Base-by-base conservation (phyloP, 352 stramenopile genomes). In the Globisporangium cystogenes region DNA sequence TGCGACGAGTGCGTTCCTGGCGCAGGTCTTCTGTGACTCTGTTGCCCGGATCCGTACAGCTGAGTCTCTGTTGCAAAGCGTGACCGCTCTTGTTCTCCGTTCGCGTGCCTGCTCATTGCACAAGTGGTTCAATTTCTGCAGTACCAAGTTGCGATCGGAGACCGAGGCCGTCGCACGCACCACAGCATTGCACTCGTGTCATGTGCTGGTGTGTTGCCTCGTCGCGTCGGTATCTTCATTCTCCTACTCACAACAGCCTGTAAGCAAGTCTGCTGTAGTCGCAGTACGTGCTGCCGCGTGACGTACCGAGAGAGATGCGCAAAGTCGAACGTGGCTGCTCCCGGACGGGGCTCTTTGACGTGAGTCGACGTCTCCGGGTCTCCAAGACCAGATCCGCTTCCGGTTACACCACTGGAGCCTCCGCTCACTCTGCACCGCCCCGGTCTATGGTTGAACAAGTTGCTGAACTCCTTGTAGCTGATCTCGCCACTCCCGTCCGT, bases 391-490 rank as follows among this genome's bases (percentile, higher is more conserved):
- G 31, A 14, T 27, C 16, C 27, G 36, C 12, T 24, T 20, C 12
- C 24, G 20, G 43, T 7, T 41, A n/a, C 16, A 41, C 11, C 33
- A 27, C 20, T 10, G 6, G 18, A 11, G 18, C n/a, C 24, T 14
- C n/a, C 18, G 48, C 18, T 15, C 11, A 18, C 33, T 18, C 42
- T 20, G 10, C 48, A 35, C n/a, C 12, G 4, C 15, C 6, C 33
- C 20, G 52, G 16, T 3, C 48, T 48, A 0, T 49, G 53, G 29
- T 33, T 46, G 23, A 85, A 76, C 46, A 76, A 45, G 15, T 74
- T 58, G 42, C 39, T 75, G 54, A 86, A 86, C 61, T 86, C 72
- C 18, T 70, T 70, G 51, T 81, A 86, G 52, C 72, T 76, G 50
- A 83, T 86, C 51, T 81, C 74, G 15, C 72, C 70, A 24, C 67